Conservation (phyloP, 108 stramenopile genomes). For the Skeletonema costatum region DNA sequence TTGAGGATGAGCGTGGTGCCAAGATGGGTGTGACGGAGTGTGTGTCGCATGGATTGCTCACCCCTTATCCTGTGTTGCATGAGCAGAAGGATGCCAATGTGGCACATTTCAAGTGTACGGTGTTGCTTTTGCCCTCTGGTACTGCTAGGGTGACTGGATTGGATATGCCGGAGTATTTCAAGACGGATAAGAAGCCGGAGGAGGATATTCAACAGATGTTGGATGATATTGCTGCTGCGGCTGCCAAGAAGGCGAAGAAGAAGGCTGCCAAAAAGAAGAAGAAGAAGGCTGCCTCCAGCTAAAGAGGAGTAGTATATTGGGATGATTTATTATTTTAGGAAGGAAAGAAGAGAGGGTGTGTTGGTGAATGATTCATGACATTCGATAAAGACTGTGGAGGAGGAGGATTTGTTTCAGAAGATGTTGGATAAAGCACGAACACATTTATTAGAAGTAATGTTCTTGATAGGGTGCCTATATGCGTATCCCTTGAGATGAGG, state of each 20-base stretch:
- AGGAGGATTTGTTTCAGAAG: no score
- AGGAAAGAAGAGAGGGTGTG: no score
- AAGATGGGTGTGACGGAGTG: conserved; percentile 95
- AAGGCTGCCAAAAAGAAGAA: conserved; percentile 86
- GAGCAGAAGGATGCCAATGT: conserved; percentile 88
- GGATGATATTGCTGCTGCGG: conserved; percentile 70
- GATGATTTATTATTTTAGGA: background rate
- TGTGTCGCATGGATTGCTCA: conserved; percentile 89
- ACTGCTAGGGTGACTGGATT: conserved; percentile 91
- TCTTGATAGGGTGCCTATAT: no score
- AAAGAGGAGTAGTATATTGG: background rate
- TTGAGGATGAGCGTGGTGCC: conserved; percentile 93
- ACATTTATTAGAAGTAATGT: no score
- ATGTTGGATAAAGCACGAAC: no score
- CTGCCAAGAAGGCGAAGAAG: conserved; percentile 83
- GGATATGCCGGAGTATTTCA: conserved; percentile 77
- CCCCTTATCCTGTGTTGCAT: conserved; percentile 93
- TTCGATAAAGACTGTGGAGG: no score
- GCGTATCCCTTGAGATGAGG: no score
- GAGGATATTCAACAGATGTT: conserved; percentile 82
- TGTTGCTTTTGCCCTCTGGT: conserved; percentile 93
- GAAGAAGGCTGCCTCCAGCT: conserved; percentile 36
- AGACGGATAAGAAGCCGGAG: conserved; percentile 86
- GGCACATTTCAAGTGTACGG: conserved; percentile 98
- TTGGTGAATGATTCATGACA: no score